Evolutionary conservation across 371 early-diverging fungal species (phyloP).

Genomic region (Dentiscutata heterogama): DNA sequence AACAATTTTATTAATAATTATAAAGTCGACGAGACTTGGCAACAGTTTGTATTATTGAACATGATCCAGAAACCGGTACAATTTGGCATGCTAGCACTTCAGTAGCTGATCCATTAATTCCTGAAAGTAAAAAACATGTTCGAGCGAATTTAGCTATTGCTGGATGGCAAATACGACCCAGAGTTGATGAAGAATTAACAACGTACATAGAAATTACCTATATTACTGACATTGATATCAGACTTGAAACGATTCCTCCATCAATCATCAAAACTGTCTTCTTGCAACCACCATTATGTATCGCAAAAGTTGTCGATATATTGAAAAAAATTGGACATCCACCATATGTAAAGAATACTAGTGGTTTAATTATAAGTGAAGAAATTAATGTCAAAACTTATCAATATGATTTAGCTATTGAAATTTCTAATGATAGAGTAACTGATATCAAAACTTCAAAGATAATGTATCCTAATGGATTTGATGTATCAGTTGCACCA

Average conservation of each 20-base stretch:
- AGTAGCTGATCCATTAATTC: constrained; percentile 64
- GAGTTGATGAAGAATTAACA: constrained; percentile 55
- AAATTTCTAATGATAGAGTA: constrained; percentile 45
- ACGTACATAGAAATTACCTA: constrained; percentile 61
- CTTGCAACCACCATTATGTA: constrained; percentile 55
- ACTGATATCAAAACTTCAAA: constrained; percentile 59
- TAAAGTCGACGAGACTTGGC: constrained; percentile 59
- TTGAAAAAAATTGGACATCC: constrained; percentile 63
- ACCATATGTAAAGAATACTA: constrained; percentile 63
- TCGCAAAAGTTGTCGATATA: constrained; percentile 55
- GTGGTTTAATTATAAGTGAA: constrained; percentile 58
- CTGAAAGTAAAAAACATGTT: constrained; percentile 60
- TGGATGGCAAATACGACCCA: constrained; percentile 69
- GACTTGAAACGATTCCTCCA: constrained; percentile 58
- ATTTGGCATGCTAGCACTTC: constrained; percentile 69
- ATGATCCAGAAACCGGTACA: constrained; percentile 63
- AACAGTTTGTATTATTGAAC: constrained; percentile 64
- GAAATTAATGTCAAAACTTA: constrained; percentile 55
- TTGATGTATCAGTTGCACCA: constrained; percentile 57
- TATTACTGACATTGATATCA: constrained; percentile 68
- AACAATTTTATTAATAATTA: background rate
- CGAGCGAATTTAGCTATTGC: constrained; percentile 64
- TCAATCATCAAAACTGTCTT: constrained; percentile 60
- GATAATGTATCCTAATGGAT: constrained; percentile 54
- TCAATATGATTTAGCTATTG: constrained; percentile 57